phyloP scores from a whole-genome alignment of 306 rosid species.

The Mimosa bimucronata region DNA sequence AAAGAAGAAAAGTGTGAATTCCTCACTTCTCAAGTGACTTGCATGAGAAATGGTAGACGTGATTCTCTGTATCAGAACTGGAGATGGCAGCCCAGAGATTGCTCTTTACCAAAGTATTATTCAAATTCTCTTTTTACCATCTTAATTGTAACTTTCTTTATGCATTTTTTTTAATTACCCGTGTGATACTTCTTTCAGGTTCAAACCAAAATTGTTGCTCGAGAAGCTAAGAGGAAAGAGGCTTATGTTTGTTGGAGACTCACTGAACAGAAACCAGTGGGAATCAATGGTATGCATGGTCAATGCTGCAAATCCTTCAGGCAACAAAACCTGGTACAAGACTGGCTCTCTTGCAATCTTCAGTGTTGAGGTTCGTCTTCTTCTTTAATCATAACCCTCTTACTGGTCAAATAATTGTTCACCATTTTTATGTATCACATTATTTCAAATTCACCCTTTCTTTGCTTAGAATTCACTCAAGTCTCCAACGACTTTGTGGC shows the following conservation, averaged over 20 bases:
- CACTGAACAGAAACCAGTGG: conserved; percentile 97
- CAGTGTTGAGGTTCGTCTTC: conserved; percentile 68
- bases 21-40: conserved; percentile 88
- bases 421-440: no score
- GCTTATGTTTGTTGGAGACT: conserved; percentile 97
- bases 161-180: background rate
- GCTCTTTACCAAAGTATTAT: conserved; percentile 81
- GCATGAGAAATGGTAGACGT: conserved; percentile 87
- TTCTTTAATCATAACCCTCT: background rate
- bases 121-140: background rate
- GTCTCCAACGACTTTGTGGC: background rate
- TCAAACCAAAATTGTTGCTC: conserved; percentile 79
- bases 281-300: conserved; percentile 98
- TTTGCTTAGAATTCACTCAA: conserved; percentile 42
- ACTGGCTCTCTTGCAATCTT: conserved; percentile 80
- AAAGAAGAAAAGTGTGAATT: conserved; percentile 94
- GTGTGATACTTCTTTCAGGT: conserved; percentile 47
- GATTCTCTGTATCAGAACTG: conserved; percentile 87
- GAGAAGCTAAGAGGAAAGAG: conserved; percentile 95
- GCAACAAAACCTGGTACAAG: conserved; percentile 79
- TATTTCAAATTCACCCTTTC: background rate
- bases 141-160: background rate
- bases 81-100: conserved; percentile 98
- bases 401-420: background rate
- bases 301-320: conserved; percentile 67